Conservation (phyloP, 2,329 filamentous ascomycete species). For the Beauveria asiatica region DNA sequence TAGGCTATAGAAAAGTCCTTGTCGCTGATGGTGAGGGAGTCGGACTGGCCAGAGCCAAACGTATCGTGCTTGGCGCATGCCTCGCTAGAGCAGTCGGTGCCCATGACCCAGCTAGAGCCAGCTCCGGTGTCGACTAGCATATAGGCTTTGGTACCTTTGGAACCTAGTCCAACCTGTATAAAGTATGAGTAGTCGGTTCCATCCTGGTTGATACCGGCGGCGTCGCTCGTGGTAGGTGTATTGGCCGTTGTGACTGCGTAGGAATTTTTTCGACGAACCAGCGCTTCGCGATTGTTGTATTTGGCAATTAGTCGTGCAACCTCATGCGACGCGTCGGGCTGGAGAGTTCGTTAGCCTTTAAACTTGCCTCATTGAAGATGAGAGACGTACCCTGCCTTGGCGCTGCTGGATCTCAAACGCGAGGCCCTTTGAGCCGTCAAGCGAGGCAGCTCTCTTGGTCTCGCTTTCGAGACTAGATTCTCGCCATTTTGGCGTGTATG, state of each 20-base stretch:
- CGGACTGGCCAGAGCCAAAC: constrained; percentile 60
- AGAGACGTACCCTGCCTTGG: constrained; percentile 21
- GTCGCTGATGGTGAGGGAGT: constrained; percentile 45
- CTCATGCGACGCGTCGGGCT: constrained; percentile 28
- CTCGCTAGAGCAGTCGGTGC: constrained; percentile 53
- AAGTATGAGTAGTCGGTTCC: constrained; percentile 61
- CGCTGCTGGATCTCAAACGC: constrained; percentile 35
- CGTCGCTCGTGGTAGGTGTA: constrained; percentile 36
- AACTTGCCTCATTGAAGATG: not conserved
- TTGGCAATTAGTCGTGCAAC: constrained; percentile 32
- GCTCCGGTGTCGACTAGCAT: constrained; percentile 61
- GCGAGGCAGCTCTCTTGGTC: constrained; percentile 19
- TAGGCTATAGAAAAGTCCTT: constrained; percentile 61
- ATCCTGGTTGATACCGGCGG: constrained; percentile 52
- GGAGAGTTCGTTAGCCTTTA: not conserved
- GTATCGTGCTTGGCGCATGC: constrained; percentile 63
- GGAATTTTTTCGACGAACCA: constrained; percentile 29
- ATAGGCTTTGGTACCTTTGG: constrained; percentile 43
- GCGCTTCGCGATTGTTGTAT: constrained; percentile 20
- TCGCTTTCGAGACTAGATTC: constrained; percentile 15
- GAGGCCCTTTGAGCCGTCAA: constrained; percentile 18
- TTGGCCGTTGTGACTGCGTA: constrained; percentile 40
- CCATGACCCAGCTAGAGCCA: constrained; percentile 78
- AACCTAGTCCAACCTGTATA: constrained; percentile 47
- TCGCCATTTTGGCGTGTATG: constrained; percentile 33